Evolutionary conservation across 2,329 filamentous ascomycete species (phyloP).

Genomic region (Bipolaris sorokiniana): DNA sequence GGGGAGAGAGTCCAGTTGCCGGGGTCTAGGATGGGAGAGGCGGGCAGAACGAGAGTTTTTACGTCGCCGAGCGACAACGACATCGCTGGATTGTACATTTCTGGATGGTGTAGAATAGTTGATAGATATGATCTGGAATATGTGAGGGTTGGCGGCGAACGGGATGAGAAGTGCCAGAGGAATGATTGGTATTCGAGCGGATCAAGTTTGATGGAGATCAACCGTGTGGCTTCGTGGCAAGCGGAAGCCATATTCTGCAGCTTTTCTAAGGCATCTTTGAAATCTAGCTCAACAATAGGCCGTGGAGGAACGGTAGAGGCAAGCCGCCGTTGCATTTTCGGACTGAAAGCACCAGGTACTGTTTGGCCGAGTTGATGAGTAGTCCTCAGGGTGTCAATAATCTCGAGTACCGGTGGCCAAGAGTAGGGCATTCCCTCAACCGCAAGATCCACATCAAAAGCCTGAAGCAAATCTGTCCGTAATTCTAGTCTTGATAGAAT

Average conservation of each 20-base stretch:
- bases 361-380: slow-evolving; percentile 67
- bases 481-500: slow-evolving; percentile 70
- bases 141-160: slow-evolving; percentile 80
- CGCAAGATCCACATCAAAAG: slow-evolving; percentile 52
- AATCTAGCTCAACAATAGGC: slow-evolving; percentile 79
- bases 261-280: slow-evolving; percentile 72
- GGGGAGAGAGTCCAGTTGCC: slow-evolving; percentile 76
- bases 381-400: slow-evolving; percentile 62
- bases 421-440: slow-evolving; percentile 33
- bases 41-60: slow-evolving; percentile 75
- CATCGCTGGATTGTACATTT: slow-evolving; percentile 69
- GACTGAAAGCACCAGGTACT: slow-evolving; percentile 82
- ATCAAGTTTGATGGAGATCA: slow-evolving; percentile 36
- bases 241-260: slow-evolving; percentile 75
- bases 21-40: slow-evolving; percentile 72
- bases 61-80: slow-evolving; percentile 83
- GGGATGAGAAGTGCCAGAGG: slow-evolving; percentile 74
- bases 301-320: slow-evolving; percentile 93
- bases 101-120: slow-evolving; percentile 72
- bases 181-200: slow-evolving; percentile 63
- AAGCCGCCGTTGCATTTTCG: slow-evolving; percentile 86
- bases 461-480: slow-evolving; percentile 66
- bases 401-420: slow-evolving; percentile 49
- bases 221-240: slow-evolving; percentile 62
- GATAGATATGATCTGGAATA: slow-evolving; percentile 84